Conservation (phyloP, 108 stramenopile species). For the Parmales sp. region DNA sequence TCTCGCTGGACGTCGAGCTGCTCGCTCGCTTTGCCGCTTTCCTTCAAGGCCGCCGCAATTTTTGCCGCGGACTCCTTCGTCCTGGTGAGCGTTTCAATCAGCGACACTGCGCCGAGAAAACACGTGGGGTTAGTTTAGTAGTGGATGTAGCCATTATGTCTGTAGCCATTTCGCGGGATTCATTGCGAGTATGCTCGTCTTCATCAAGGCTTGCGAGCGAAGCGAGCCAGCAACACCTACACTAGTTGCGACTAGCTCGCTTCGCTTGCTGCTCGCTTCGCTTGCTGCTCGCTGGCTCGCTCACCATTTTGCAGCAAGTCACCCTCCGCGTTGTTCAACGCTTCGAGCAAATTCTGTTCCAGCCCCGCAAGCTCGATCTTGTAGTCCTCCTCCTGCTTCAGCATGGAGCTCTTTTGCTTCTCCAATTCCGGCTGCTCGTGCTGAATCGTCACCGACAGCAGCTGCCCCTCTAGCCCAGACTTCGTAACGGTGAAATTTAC, state of each 20-base stretch:
- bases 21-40: conserved; percentile 32
- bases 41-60: conserved; percentile 31
- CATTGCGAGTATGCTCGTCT: too few relatives aligned
- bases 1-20: conserved; percentile 44
- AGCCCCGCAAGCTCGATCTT: conserved; percentile 53
- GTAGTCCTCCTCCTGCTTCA: conserved; percentile 45
- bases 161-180: too few relatives aligned
- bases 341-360: conserved; percentile 39
- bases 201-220: too few relatives aligned
- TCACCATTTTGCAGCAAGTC: conserved; percentile 50
- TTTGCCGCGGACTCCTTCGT: conserved; percentile 44
- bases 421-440: conserved; percentile 53
- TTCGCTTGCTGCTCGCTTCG: too few relatives aligned
- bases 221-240: too few relatives aligned
- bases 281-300: too few relatives aligned
- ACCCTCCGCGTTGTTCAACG: conserved; percentile 46
- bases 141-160: too few relatives aligned
- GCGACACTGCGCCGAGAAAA: too few relatives aligned
- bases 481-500: conserved; percentile 58
- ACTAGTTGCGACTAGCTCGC: too few relatives aligned
- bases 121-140: too few relatives aligned
- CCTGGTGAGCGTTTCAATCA: conserved; percentile 39
- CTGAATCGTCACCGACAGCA: conserved; percentile 39
- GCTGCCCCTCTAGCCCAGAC: conserved; percentile 48
- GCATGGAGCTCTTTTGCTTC: conserved; percentile 37